Conservation (phyloP, 371 early-diverging fungal species). For the Apophysomyces trapeziformis region DNA sequence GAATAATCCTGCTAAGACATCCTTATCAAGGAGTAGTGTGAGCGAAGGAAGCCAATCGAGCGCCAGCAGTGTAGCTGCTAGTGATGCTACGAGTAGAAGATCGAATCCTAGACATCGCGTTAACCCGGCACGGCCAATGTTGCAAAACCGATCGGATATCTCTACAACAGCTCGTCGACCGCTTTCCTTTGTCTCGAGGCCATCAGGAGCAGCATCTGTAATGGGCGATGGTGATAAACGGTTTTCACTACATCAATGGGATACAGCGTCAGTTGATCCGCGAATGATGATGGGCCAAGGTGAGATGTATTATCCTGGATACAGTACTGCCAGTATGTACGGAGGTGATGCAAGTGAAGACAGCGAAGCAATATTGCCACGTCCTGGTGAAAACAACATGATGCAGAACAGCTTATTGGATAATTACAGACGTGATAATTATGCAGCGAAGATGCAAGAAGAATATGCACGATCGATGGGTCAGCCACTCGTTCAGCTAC, state of each 20-base stretch:
- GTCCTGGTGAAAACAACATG: slow-evolving; percentile 28
- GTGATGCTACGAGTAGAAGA: background rate
- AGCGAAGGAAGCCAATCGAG: background rate
- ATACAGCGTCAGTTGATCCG: background rate
- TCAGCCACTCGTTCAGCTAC: slow-evolving; percentile 35
- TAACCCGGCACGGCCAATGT: background rate
- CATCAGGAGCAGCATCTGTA: slow-evolving; percentile 1
- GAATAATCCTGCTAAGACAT: background rate
- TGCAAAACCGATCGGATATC: background rate
- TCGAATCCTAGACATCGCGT: background rate
- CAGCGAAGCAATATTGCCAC: slow-evolving; percentile 33
- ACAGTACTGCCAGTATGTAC: slow-evolving; percentile 17
- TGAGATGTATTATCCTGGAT: background rate
- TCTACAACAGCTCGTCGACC: background rate
- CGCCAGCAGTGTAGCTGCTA: background rate
- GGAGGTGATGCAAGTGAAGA: slow-evolving; percentile 18
- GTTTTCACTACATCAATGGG: background rate
- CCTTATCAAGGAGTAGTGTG: background rate
- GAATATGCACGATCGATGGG: slow-evolving; percentile 44
- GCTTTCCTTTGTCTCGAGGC: background rate
- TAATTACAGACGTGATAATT: slow-evolving; percentile 35
- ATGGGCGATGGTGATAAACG: background rate
- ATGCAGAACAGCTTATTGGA: slow-evolving; percentile 32
- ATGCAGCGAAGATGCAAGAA: slow-evolving; percentile 45
- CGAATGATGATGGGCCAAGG: background rate